These are phyloP conservation scores for Anisodus tanguticus DNA, from an alignment of 257 asterid genomes.

Conservation along the genomic window DNA sequence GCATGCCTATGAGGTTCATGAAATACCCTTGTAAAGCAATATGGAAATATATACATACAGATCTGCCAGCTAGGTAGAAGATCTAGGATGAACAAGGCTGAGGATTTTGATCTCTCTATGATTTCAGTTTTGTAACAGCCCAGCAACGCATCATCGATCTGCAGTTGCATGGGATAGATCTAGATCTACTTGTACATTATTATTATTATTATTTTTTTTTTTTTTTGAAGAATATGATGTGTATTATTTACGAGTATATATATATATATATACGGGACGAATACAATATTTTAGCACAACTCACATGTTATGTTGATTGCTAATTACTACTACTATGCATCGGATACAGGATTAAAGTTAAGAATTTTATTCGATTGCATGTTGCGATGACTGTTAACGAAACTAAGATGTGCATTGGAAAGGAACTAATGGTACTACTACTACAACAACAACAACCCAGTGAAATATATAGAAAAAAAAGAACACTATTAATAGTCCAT, in stretches of 20 bases:
- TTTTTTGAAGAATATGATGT: background rate
- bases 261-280: background rate
- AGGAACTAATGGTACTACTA: background rate
- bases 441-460: too few relatives aligned
- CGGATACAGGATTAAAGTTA: background rate
- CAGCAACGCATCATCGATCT: background rate
- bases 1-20: background rate
- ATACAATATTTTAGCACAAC: background rate
- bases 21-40: background rate
- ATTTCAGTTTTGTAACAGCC: slow-evolving; percentile 18
- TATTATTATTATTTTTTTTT: background rate
- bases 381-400: background rate
- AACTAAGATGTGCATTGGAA: too few relatives aligned
- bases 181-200: slow-evolving; percentile 18
- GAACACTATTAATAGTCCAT: too few relatives aligned
- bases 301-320: background rate
- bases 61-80: background rate
- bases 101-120: background rate
- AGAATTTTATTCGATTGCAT: too few relatives aligned
- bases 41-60: background rate
- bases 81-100: background rate
- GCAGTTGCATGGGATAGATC: background rate
- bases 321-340: background rate
- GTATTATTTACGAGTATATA: background rate
- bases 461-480: too few relatives aligned